Base-by-base conservation (phyloP, 352 stramenopile genomes). In the Globisporangium uncinulatum region DNA sequence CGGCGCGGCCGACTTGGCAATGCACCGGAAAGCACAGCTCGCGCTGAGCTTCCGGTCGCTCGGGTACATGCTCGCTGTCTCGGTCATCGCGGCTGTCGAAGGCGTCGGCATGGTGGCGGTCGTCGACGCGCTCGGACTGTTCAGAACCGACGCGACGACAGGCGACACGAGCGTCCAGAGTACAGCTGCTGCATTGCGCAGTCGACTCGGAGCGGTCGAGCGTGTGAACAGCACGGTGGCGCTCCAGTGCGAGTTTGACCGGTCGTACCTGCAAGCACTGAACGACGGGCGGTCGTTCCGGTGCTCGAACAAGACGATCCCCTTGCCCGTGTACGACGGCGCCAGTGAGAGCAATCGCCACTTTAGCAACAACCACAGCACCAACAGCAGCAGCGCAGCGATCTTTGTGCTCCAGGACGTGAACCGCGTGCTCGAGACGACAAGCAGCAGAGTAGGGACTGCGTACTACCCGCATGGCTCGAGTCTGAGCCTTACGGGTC, bases 231-330 rank as follows among this genome's bases (percentile, higher is more conserved):
- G 75, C 21, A 66, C 65, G 9, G 62, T 68, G 7, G 75, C 73
- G 4, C 41, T 86, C 43, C n/a, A 81, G 37, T 86, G 75, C 32
- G 50, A 61, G 5, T 49, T 34, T 0, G 58, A 70, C 19, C 44
- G 60, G 24, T 59, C 67, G 29, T 86, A 83, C 53, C 54, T 86
- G 42, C 72, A 83, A 36, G 49, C 51, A 14, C 39, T 65, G 32
- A 68, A 63, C 13, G 52, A 65, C 15, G 53, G 53, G 11, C 29
- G 63, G 37, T 20, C 49, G 24, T 86, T 79, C 51, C 55, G 50
- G 3, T 86, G 75, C 44, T 83, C 73, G 6, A 86, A 86, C 42
- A 54, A 66, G 1, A 69, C 69, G 4, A 68, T 82, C n/a, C 42
- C 53, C 21, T 47, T 81, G 50, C 71, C 69, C 1, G 48, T 86